Evolutionary conservation across 2,329 filamentous ascomycete genomes (phyloP).

Genomic region (Triangularia setosa): DNA sequence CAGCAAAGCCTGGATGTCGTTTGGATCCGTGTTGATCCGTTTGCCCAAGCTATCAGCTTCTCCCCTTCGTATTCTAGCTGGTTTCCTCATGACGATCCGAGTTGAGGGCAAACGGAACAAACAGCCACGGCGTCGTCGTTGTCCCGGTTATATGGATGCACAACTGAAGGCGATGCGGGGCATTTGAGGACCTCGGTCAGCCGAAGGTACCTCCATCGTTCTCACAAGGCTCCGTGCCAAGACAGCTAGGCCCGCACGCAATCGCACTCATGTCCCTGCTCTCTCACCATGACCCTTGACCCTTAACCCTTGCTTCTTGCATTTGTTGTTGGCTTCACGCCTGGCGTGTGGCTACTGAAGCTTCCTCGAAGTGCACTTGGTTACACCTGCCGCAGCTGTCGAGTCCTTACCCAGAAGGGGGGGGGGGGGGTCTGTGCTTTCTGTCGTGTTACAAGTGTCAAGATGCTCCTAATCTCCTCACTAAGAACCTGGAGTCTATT

Average conservation of each 20-base stretch:
- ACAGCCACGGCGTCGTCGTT: not conserved
- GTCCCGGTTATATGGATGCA: not conserved
- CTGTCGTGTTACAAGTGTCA: not conserved
- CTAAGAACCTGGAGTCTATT: not conserved
- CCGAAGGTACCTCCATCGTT: not conserved
- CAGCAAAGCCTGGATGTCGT: not conserved
- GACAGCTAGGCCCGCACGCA: not conserved
- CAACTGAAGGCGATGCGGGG: not conserved
- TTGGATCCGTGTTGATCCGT: not conserved
- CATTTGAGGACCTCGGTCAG: not conserved
- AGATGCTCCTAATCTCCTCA: not conserved
- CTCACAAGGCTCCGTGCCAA: slow-evolving; percentile 6
- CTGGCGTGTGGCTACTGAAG: not conserved
- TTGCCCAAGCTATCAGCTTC: no score
- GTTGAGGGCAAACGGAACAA: not conserved
- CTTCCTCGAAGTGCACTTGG: not conserved
- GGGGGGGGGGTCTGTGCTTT: not conserved
- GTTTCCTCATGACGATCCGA: not conserved
- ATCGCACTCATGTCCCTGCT: slow-evolving; percentile 1
- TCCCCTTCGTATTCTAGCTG: not conserved
- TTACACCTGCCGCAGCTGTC: not conserved
- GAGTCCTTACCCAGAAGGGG: not conserved
- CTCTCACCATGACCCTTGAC: not conserved
- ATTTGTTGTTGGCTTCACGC: not conserved
- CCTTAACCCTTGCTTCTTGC: not conserved